Percentiles rank a stretch among this genome's conserved stretches.
phyloP scores from a whole-genome alignment of 1,284 basidiomycete species.

The Cutaneotrichosporon cyanovorans region DNA sequence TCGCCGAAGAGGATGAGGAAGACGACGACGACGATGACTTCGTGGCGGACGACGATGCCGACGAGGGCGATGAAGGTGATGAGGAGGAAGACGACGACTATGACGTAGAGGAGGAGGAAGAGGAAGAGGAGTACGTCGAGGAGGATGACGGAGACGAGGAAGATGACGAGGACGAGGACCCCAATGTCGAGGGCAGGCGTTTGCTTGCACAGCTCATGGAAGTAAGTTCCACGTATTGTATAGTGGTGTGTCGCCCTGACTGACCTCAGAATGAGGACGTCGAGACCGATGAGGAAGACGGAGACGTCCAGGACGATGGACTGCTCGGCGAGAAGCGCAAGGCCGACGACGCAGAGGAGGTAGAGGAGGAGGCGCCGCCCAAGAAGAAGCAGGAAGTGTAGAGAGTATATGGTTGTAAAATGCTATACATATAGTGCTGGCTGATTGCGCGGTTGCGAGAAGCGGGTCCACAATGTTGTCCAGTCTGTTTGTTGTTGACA shows the following conservation, averaged over 20 bases:
- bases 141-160: slow-evolving; percentile 10
- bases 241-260: not conserved
- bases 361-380: slow-evolving; percentile 4
- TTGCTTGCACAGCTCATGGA: slow-evolving; percentile 15
- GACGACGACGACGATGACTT: too few relatives aligned
- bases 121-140: slow-evolving; percentile 14
- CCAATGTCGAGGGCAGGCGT: slow-evolving; percentile 13
- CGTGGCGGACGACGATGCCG: slow-evolving; percentile 1
- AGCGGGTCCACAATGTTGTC: too few relatives aligned
- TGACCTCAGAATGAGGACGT: slow-evolving; percentile 11
- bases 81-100: slow-evolving; percentile 7
- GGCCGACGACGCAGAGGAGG: slow-evolving; percentile 12
- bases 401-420: not conserved
- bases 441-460: too few relatives aligned
- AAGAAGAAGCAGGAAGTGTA: slow-evolving; percentile 5
- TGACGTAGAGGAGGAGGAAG: slow-evolving; percentile 14
- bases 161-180: slow-evolving; percentile 15
- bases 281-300: slow-evolving; percentile 17
- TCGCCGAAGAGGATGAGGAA: not conserved
- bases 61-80: slow-evolving; percentile 9
- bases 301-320: slow-evolving; percentile 14
- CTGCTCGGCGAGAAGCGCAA: slow-evolving; percentile 19
- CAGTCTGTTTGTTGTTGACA: too few relatives aligned
- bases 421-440: too few relatives aligned
- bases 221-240: slow-evolving; percentile 11